Evolutionary conservation across 306 rosid genomes (phyloP).

Genomic region (Quercus dentata): DNA sequence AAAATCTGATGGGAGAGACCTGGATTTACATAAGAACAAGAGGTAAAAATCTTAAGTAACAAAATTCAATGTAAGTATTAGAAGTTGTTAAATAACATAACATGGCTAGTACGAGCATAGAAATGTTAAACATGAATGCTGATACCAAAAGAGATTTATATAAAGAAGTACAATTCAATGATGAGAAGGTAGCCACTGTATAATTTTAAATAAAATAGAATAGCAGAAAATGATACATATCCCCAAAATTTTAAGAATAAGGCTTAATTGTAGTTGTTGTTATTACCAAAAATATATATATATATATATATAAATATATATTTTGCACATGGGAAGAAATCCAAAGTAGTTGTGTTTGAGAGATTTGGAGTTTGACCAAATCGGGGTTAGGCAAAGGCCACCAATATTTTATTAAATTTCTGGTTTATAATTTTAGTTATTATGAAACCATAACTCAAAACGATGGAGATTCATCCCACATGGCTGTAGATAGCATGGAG

Average conservation of each 20-base stretch:
- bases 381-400: slow-evolving; percentile 9
- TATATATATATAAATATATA: background rate
- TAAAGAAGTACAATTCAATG: too few relatives aligned
- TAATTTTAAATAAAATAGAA: too few relatives aligned
- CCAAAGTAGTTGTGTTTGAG: slow-evolving; percentile 33
- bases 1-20: slow-evolving; percentile 62
- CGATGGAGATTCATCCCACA: background rate
- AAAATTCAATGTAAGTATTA: background rate
- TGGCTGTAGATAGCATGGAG: background rate
- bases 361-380: slow-evolving; percentile 46
- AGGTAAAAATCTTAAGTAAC: too few relatives aligned
- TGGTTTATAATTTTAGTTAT: background rate
- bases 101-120: background rate
- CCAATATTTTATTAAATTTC: background rate
- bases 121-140: slow-evolving; percentile 1
- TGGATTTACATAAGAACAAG: slow-evolving; percentile 16
- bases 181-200: too few relatives aligned
- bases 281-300: background rate
- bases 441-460: background rate
- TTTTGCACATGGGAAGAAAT: slow-evolving; percentile 61
- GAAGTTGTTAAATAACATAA: background rate
- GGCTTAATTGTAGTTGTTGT: too few relatives aligned
- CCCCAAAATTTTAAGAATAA: too few relatives aligned
- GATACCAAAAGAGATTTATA: background rate
- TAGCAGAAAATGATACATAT: too few relatives aligned